Evolutionary conservation across 2,329 filamentous ascomycete genomes (phyloP).

Genomic region (Colletotrichum australisinense): DNA sequence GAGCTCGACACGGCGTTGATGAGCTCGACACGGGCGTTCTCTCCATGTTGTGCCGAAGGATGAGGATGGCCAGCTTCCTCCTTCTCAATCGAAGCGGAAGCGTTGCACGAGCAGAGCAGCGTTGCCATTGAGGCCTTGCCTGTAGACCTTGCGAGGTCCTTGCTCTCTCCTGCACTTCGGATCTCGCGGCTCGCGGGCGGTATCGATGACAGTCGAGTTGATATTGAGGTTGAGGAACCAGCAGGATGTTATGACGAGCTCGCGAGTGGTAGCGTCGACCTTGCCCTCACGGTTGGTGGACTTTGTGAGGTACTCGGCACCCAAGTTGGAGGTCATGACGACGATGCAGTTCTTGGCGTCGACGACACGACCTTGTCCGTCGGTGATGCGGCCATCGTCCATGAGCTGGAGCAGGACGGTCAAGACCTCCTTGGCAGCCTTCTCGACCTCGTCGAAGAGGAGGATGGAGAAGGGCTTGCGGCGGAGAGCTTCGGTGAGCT

Average conservation of each 20-base stretch:
- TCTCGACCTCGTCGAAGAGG: conserved; percentile 97
- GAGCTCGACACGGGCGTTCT: conserved; percentile 82
- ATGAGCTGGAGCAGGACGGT: conserved; percentile 99
- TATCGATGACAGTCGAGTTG: conserved; percentile 94
- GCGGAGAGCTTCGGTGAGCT: conserved; percentile 93
- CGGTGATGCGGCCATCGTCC: conserved; percentile 98
- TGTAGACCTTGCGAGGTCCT: no score
- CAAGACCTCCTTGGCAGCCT: conserved; percentile 96
- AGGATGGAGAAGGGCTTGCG: conserved; percentile 97
- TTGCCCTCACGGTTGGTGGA: conserved; percentile 82
- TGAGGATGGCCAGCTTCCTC: conserved; percentile 92
- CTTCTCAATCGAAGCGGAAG: no score
- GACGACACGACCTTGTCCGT: conserved; percentile 94
- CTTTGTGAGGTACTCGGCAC: conserved; percentile 91
- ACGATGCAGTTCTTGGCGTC: conserved; percentile 99
- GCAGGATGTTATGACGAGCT: no score
- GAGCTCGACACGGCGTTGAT: conserved; percentile 80
- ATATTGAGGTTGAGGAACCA: conserved; percentile 99
- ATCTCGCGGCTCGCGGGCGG: no score
- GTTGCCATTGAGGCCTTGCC: no score
- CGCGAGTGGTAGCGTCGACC: conserved; percentile 86
- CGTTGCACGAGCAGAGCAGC: no score
- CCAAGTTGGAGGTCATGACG: conserved; percentile 98
- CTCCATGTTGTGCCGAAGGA: conserved; percentile 85
- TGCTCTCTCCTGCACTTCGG: no score